Evolutionary conservation across 2,329 filamentous ascomycete genomes (phyloP).

Genomic region (Fusarium citri): DNA sequence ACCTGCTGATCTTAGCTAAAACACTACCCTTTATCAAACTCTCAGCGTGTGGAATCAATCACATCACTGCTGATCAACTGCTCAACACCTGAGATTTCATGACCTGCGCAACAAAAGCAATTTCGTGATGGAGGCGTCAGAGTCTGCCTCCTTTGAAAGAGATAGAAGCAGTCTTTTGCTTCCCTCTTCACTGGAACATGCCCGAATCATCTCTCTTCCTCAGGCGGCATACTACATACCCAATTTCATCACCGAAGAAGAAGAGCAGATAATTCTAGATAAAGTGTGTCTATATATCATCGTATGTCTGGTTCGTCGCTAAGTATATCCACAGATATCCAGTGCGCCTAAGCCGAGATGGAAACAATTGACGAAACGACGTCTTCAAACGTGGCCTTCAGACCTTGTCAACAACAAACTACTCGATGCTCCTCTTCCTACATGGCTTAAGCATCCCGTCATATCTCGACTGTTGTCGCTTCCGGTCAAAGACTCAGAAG

Average conservation of each 20-base stretch:
- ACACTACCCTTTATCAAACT: slow-evolving; percentile 24
- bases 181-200: slow-evolving; percentile 62
- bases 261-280: slow-evolving; percentile 76
- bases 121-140: slow-evolving; percentile 29
- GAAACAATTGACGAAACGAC: slow-evolving; percentile 88
- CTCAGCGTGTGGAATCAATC: slow-evolving; percentile 16
- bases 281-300: slow-evolving; percentile 66
- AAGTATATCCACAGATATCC: slow-evolving; percentile 58
- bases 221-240: slow-evolving; percentile 83
- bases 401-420: slow-evolving; percentile 83
- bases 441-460: slow-evolving; percentile 79
- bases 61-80: slow-evolving; percentile 14
- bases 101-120: slow-evolving; percentile 1
- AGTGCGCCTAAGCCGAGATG: slow-evolving; percentile 80
- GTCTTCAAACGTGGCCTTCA: slow-evolving; percentile 91
- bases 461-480: slow-evolving; percentile 70
- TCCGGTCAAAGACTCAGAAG: slow-evolving; percentile 49
- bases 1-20: slow-evolving; percentile 31
- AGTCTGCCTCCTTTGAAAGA: background rate
- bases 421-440: slow-evolving; percentile 77
- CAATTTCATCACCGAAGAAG: slow-evolving; percentile 81
- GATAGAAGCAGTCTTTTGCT: slow-evolving; percentile 47
- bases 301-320: slow-evolving; percentile 20
- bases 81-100: background rate
- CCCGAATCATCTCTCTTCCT: slow-evolving; percentile 67